Conservation (phyloP, 345 rosid species). For the Aquilaria malaccensis region DNA sequence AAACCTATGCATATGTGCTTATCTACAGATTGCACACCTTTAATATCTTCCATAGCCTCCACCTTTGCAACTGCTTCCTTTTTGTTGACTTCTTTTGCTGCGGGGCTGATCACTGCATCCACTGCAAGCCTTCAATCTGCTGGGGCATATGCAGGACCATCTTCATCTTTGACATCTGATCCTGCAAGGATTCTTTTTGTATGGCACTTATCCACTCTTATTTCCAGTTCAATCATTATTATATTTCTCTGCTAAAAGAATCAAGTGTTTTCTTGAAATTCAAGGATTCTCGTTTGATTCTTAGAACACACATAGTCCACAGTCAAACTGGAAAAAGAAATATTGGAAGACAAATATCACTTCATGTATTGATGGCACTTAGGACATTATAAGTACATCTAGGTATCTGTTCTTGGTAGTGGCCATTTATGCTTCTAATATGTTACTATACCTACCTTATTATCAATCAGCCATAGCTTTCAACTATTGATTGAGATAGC, state of each 20-base stretch:
- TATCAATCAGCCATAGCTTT: neutral
- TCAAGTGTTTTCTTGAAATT: too few relatives aligned
- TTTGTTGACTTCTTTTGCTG: conserved; percentile 43
- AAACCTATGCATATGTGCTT: conserved; percentile 10
- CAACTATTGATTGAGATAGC: conserved; percentile 1
- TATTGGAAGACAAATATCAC: too few relatives aligned
- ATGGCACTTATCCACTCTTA: conserved; percentile 24
- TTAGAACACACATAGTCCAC: too few relatives aligned
- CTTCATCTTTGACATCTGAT: conserved; percentile 46
- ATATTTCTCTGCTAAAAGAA: too few relatives aligned
- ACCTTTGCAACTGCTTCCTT: conserved; percentile 44
- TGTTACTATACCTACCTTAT: too few relatives aligned
- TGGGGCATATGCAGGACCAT: conserved; percentile 57
- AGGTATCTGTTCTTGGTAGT: too few relatives aligned
- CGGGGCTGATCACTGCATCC: conserved; percentile 74
- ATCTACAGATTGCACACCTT: conserved; percentile 65
- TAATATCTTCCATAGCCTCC: conserved; percentile 40
- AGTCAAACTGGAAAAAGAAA: too few relatives aligned
- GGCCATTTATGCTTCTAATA: too few relatives aligned
- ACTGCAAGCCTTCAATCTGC: conserved; percentile 68
- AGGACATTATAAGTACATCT: too few relatives aligned
- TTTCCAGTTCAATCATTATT: neutral
- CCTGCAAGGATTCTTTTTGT: conserved; percentile 83
- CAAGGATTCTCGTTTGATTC: too few relatives aligned
- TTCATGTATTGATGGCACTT: too few relatives aligned